Conservation (phyloP, 169 alveolate species). For the Perkinsus olseni region DNA sequence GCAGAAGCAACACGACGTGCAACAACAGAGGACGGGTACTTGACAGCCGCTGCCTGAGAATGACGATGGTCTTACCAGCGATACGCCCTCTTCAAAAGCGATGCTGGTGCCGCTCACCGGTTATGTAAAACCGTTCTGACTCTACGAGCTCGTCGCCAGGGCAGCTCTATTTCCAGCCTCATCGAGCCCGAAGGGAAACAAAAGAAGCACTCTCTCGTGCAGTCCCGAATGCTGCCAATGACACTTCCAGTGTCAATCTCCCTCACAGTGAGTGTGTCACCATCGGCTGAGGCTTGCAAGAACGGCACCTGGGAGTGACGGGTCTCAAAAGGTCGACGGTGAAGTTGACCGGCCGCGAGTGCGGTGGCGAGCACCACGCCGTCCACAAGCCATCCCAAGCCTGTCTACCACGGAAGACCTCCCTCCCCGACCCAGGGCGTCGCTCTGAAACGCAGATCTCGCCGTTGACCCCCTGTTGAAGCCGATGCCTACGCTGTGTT, state of each 20-base stretch:
- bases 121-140: not conserved
- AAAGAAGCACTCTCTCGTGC: not conserved
- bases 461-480: not conserved
- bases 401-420: not conserved
- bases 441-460: not conserved
- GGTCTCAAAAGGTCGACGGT: not conserved
- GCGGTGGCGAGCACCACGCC: not conserved
- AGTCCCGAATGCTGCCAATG: not conserved
- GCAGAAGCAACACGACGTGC: not conserved
- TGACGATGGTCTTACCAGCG: not conserved
- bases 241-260: not conserved
- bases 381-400: not conserved
- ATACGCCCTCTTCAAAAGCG: not conserved
- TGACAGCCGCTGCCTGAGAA: not conserved
- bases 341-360: not conserved
- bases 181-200: not conserved
- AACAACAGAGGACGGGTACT: not conserved
- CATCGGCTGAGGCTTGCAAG: not conserved
- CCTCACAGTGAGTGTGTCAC: not conserved
- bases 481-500: not conserved
- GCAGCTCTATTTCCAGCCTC: not conserved
- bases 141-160: not conserved
- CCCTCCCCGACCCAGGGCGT: not conserved
- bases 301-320: not conserved
- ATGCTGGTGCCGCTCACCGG: not conserved